Percentiles rank a stretch among this genome's conserved stretches.
Conservation (phyloP, 179 eudicot species). For the Vitellaria paradoxa region DNA sequence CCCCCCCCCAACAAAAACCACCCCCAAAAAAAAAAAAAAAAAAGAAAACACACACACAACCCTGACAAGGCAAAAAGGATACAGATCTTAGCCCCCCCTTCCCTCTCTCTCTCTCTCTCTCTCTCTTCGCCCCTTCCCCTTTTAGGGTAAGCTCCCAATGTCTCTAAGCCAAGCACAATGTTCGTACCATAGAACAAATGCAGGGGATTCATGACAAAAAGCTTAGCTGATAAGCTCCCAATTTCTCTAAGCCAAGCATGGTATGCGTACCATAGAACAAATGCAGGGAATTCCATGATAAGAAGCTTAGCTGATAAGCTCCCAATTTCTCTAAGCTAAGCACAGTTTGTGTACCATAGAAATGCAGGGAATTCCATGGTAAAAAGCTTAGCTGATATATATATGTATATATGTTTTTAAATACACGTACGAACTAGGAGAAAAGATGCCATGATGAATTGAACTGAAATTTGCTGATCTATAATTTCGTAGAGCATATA, state of each 20-base stretch:
- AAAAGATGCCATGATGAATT: not conserved
- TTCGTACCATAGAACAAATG: not conserved
- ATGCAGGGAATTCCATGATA: not conserved
- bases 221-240: not conserved
- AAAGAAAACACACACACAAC: too few species aligned
- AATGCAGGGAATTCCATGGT: not conserved
- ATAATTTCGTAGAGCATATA: not conserved
- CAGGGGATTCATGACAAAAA: not conserved
- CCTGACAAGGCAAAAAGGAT: too few species aligned
- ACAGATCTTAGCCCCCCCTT: too few species aligned
- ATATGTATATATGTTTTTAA: not conserved
- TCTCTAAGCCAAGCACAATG: not conserved
- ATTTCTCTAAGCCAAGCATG: not conserved
- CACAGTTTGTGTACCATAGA: too few species aligned
- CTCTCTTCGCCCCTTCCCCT: too few species aligned
- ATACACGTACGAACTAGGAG: not conserved
- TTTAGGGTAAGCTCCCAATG: too few species aligned
- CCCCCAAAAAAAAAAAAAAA: too few species aligned
- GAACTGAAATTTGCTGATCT: not conserved
- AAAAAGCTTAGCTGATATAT: too few species aligned
- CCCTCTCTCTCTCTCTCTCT: too few species aligned
- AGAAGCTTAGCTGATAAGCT: not conserved
- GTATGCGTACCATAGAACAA: not conserved
- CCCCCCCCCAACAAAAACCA: too few species aligned
- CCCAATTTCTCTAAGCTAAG: too few species aligned